Conservation (phyloP, 495 filamentous ascomycete species). For the Penicillium subrubescens region DNA sequence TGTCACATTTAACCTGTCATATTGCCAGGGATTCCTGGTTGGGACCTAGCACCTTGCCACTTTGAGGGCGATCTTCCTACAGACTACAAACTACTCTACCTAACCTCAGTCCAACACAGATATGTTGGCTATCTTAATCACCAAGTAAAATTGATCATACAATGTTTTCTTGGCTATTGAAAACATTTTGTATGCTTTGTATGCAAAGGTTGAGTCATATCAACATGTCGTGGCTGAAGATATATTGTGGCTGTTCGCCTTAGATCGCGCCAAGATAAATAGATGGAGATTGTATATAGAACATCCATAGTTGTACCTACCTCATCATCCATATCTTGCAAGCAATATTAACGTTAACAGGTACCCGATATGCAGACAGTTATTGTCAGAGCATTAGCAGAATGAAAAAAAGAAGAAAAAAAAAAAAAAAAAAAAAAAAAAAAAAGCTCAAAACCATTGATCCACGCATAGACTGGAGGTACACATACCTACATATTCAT, state of each 20-base stretch:
- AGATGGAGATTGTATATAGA: not conserved
- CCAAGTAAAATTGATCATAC: too few species aligned
- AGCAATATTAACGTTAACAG: too few species aligned
- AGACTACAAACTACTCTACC: not conserved
- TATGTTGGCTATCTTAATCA: not conserved
- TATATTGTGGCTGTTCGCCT: not conserved
- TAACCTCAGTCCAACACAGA: not conserved
- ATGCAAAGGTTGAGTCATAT: too few species aligned
- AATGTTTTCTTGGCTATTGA: too few species aligned
- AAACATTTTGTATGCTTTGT: too few species aligned
- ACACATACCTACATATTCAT: not conserved
- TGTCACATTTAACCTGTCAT: not conserved
- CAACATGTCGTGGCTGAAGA: not conserved
- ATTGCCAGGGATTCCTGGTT: not conserved
- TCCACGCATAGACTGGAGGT: not conserved
- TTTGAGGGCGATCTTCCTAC: not conserved
- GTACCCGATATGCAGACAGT: too few species aligned
- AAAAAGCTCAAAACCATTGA: too few species aligned
- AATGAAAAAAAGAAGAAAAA: too few species aligned
- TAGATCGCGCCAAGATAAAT: not conserved
- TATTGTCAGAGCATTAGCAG: too few species aligned
- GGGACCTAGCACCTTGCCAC: not conserved
- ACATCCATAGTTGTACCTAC: too few species aligned
- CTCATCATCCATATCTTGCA: too few species aligned
- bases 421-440: too few species aligned